Evolutionary conservation across 768 basidiomycete genomes (phyloP).

Genomic region (Hydnomerulius pinastri): DNA sequence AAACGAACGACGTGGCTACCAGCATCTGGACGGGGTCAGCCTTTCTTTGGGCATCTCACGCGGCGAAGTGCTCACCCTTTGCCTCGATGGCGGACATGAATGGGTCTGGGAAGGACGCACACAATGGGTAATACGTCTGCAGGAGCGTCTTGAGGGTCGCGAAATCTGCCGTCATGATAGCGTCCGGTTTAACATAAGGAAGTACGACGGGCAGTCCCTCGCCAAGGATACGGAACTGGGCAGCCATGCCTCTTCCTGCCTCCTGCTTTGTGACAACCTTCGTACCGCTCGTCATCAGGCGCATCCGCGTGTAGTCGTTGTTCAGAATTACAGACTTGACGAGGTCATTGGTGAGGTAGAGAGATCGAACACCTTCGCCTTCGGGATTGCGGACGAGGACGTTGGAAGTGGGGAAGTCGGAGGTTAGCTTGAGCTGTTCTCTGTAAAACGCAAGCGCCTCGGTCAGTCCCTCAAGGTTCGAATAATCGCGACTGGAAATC

Average conservation of each 20-base stretch:
- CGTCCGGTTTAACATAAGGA: constrained; percentile 70
- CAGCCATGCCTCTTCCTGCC: constrained; percentile 55
- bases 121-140: constrained; percentile 78
- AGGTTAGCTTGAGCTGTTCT: constrained; percentile 65
- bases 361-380: constrained; percentile 69
- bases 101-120: constrained; percentile 58
- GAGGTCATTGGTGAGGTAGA: constrained; percentile 86
- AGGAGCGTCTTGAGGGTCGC: constrained; percentile 65
- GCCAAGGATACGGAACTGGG: constrained; percentile 73
- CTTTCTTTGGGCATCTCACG: background rate
- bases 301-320: constrained; percentile 83
- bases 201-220: constrained; percentile 85
- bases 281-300: constrained; percentile 91
- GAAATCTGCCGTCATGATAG: constrained; percentile 62
- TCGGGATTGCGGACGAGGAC: constrained; percentile 86
- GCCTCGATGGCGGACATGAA: constrained; percentile 57
- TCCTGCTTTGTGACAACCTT: constrained; percentile 94
- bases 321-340: constrained; percentile 77
- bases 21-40: constrained; percentile 39
- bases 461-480: background rate
- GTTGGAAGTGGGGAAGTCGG: constrained; percentile 72
- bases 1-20: constrained; percentile 80
- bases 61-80: constrained; percentile 43
- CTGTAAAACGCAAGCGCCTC: constrained; percentile 39
- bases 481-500: constrained; percentile 25